These are phyloP conservation scores for Strobilomyces confusus DNA, from an alignment of 768 basidiomycete species.

Conservation along the genomic window DNA sequence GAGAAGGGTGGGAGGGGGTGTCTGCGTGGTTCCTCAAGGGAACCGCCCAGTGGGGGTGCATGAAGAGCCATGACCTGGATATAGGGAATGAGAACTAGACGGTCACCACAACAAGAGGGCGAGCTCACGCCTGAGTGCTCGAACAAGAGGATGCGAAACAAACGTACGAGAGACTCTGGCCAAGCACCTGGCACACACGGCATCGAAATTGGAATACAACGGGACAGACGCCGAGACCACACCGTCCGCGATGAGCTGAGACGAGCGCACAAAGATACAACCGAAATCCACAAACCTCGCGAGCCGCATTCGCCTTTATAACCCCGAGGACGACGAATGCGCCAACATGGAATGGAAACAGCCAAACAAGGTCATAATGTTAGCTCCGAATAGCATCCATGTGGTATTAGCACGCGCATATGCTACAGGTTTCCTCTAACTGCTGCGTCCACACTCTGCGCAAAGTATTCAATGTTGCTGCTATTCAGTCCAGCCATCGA, in stretches of 20 bases:
- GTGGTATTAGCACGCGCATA: constrained; percentile 16
- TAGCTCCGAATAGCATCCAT: constrained; percentile 25
- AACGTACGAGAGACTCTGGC: constrained; percentile 21
- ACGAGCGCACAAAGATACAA: background rate
- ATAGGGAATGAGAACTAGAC: background rate
- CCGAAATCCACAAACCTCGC: constrained; percentile 15
- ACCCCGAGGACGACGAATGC: constrained; percentile 12
- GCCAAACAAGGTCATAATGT: constrained; percentile 13
- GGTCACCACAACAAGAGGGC: background rate
- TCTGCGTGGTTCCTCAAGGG: constrained; percentile 10
- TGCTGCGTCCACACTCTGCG: constrained; percentile 77
- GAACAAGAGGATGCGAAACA: background rate
- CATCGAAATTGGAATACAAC: constrained; percentile 20
- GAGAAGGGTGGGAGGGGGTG: background rate
- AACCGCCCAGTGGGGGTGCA: constrained; percentile 4
- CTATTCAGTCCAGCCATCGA: constrained; percentile 91
- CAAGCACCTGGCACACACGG: constrained; percentile 18
- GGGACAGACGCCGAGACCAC: background rate
- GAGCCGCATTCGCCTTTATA: constrained; percentile 13
- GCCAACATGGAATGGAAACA: constrained; percentile 22
- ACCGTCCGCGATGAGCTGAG: background rate
- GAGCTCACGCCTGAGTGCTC: background rate
- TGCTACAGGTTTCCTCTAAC: constrained; percentile 71
- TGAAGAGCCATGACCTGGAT: constrained; percentile 19
- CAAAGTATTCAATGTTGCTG: constrained; percentile 86